phyloP scores from a whole-genome alignment of 2,329 filamentous ascomycete species.

The Aspergillus terreus region DNA sequence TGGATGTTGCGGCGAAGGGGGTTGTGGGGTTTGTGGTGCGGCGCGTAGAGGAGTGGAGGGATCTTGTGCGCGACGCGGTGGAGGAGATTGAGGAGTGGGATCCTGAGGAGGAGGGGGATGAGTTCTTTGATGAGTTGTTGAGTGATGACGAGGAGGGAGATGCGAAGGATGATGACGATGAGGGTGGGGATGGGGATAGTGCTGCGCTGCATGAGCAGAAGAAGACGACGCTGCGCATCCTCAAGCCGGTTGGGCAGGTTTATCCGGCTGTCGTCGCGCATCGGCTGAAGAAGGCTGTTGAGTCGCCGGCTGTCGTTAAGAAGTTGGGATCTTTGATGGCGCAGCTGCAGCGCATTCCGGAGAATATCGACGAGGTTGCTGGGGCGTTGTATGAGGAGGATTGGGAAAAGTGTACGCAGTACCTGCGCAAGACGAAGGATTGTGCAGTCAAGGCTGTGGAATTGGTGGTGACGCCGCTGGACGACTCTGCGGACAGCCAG shows the following conservation, averaged over 20 bases:
- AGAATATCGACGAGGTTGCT: conserved; percentile 44
- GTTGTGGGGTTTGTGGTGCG: conserved; percentile 66
- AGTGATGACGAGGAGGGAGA: conserved; percentile 26
- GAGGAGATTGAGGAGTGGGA: conserved; percentile 86
- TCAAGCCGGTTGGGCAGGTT: conserved; percentile 42
- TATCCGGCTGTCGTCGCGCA: conserved; percentile 42
- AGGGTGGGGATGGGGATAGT: conserved; percentile 23
- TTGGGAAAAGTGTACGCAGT: conserved; percentile 28
- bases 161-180: conserved; percentile 14
- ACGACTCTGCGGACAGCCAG: conserved; percentile 52
- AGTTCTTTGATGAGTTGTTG: conserved; percentile 42
- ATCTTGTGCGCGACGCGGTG: conserved; percentile 75
- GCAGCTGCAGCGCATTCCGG: conserved; percentile 35
- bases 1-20: conserved; percentile 61
- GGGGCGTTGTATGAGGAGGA: conserved; percentile 44
- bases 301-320: conserved; percentile 17
- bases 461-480: conserved; percentile 67
- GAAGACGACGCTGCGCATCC: conserved; percentile 38
- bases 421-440: conserved; percentile 29
- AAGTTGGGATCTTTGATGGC: conserved; percentile 34
- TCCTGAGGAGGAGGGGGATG: conserved; percentile 64
- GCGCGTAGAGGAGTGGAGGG: conserved; percentile 70
- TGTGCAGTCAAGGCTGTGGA: conserved; percentile 65
- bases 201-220: conserved; percentile 39
- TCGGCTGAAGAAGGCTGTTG: conserved; percentile 33